Evolutionary conservation across 306 rosid genomes (phyloP), one percentile per base, ranked within the genome.

Genomic region (Abrus precatorius): DNA sequence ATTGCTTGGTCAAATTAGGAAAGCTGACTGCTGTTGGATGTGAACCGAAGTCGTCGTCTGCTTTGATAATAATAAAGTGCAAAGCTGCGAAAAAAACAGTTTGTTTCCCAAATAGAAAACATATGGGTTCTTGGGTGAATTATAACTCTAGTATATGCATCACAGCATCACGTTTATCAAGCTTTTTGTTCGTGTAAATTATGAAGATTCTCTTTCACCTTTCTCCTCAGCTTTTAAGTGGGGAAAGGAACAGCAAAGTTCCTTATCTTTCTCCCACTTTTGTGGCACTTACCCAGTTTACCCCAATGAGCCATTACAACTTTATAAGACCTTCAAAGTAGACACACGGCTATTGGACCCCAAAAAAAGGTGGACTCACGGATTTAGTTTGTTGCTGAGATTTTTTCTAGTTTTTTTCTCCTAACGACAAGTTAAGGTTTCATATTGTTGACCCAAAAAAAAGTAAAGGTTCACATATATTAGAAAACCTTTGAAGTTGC

Each of bases 51-150:
- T 66, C 4, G 73, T 52, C 74, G 54, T 44, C 61, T 49, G 72
- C 28, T 80, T 77, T 66, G 62, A 28, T 67, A 28, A 49, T 53
- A 14, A 27, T 79, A 67, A 48, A 43, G 77, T 62, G 75, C 34
- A 80, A 36, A 65, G 78, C 61, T 55, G 54, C 12, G 27, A 61
- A 77, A 54, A 63, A 27, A 34, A 29, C 55, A 48, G 75, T 45
- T 28, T 81, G 86, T 84, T 52, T 69, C 79, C 88, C 76, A 67
- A 67, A 10, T 65, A 47, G 89, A 85, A 20, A 75, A 87, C 92
- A 87, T 49, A 9, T 65, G 73, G 80, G 73, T 33, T 45, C 20
- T 74, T 11, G 44, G 11, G 27, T 59, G 77, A 73, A 80, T 85
- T 48, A 66, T 83, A 40, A 53, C 82, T 30, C 64, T 80, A 27